Evolutionary conservation across 2,329 filamentous ascomycete species (phyloP), one percentile per base, ranked within the genome.

Genomic region (Diaporthe citriasiana): DNA sequence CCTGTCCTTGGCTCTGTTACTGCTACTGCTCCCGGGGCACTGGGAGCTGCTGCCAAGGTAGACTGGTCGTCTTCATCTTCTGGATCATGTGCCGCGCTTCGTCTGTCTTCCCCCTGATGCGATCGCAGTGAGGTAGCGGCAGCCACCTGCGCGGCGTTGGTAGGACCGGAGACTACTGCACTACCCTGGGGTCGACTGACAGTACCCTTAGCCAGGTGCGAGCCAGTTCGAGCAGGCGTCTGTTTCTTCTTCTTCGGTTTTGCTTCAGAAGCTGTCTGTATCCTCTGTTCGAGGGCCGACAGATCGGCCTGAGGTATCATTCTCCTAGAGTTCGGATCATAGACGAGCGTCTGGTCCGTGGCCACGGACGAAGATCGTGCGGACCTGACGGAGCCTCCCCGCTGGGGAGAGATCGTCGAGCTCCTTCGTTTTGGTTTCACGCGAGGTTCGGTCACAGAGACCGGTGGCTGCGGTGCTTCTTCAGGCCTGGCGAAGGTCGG

Each of bases 271-370:
- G 82, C 81, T 71, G 87, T 82, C 33, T 82, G 79, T 5, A 86
- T 78, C 42, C 79, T 82, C 71, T 87, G 83, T 68, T 88, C 85
- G 57, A 82, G 82, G 66, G 81, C 85, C 76, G 84, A 59, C 25
- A 89, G 76, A 35, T 88, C 83, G 8, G 79, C 80, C 70, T 82
- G 86, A 4, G 88, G 86, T 4, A 92, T 85, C 85, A 92, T 91
- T 74, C 91, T 88, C 77, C 91, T 86, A 22, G 91, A 91, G 77
- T 92, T 92, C n/a, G 90, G 86, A 76, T 92, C 91, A 78, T 91
- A 91, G 60, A 93, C 88, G 80, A 93, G 77, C 42, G 83, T 80
- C 76, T 87, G 79, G 55, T 86, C 83, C 55, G 84, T 79, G 8
- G 76, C 72, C 2, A 76, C 71, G 5, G 82, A 80, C 15, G 76